Evolutionary conservation across 164 flowering plant genomes (phyloP).

Genomic region (Kingdonia uniflora): DNA sequence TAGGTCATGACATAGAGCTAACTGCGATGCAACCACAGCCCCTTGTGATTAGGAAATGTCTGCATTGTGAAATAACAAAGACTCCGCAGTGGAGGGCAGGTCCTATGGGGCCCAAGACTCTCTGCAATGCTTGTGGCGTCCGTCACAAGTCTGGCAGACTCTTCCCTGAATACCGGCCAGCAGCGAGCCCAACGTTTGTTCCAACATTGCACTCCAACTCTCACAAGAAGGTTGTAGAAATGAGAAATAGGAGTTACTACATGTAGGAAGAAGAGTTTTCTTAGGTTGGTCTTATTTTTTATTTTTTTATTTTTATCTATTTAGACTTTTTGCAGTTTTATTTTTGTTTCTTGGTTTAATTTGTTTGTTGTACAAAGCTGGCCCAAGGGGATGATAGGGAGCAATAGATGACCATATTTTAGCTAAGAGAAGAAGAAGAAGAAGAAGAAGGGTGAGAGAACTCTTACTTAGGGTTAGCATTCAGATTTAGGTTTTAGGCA

Average conservation of each 20-base stretch:
- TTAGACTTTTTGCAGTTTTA: slow-evolving; percentile 24
- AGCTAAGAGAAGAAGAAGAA: slow-evolving; percentile 18
- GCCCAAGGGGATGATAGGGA: slow-evolving; percentile 14
- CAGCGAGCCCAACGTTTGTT: slow-evolving; percentile 90
- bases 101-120: slow-evolving; percentile 93
- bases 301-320: slow-evolving; percentile 25
- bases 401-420: slow-evolving; percentile 25
- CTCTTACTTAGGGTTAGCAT: slow-evolving; percentile 3
- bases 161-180: slow-evolving; percentile 95
- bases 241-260: slow-evolving; percentile 39
- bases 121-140: slow-evolving; percentile 96
- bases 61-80: slow-evolving; percentile 86
- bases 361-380: slow-evolving; percentile 36
- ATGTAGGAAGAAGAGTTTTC: not conserved
- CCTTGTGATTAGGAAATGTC: slow-evolving; percentile 51
- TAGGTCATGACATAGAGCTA: slow-evolving; percentile 10
- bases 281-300: slow-evolving; percentile 9
- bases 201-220: slow-evolving; percentile 82
- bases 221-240: slow-evolving; percentile 84
- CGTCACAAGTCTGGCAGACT: slow-evolving; percentile 89
- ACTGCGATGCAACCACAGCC: slow-evolving; percentile 8
- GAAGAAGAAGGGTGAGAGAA: slow-evolving; percentile 6
- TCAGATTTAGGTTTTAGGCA: slow-evolving; percentile 14
- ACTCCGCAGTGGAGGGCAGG: slow-evolving; percentile 98
- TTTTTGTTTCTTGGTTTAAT: not conserved